Evolutionary conservation across 106 monocot species (phyloP).

Genomic region (Hemerocallis citrina): DNA sequence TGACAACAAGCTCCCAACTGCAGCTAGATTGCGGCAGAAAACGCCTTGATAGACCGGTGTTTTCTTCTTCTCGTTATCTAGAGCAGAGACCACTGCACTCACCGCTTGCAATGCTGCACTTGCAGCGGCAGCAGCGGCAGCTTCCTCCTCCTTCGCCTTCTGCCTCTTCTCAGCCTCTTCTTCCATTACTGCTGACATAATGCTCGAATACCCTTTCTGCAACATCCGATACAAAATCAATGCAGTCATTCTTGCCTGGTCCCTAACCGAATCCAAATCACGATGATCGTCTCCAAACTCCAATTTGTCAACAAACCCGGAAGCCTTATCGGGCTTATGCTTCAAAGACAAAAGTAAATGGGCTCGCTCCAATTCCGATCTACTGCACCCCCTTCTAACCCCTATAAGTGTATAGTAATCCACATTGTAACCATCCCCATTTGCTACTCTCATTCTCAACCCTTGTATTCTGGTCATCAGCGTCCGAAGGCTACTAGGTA

Average conservation of each 20-base stretch:
- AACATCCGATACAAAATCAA: conserved; percentile 64
- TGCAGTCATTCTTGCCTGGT: conserved; percentile 86
- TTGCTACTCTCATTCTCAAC: conserved; percentile 31
- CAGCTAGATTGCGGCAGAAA: conserved; percentile 82
- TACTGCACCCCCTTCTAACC: conserved; percentile 49
- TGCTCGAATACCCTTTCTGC: conserved; percentile 68
- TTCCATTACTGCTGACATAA: conserved; percentile 46
- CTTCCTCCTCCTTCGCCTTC: conserved; percentile 20
- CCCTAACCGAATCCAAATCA: conserved; percentile 58
- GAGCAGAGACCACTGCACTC: not conserved
- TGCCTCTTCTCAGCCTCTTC: conserved; percentile 62
- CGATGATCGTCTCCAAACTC: conserved; percentile 65
- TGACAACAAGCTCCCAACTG: conserved; percentile 63
- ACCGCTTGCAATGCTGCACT: not conserved
- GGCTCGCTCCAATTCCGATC: conserved; percentile 76
- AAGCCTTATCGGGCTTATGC: conserved; percentile 77
- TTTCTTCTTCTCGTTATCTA: not conserved
- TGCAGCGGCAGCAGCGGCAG: not conserved
- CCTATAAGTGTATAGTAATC: conserved; percentile 70
- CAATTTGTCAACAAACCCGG: conserved; percentile 58
- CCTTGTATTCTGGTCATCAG: conserved; percentile 35
- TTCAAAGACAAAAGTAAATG: conserved; percentile 60
- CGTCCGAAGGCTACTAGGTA: conserved; percentile 39
- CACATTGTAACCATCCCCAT: conserved; percentile 41
- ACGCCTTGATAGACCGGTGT: conserved; percentile 72